Base-by-base conservation (phyloP, 306 rosid species). In the Malus sylvestris region DNA sequence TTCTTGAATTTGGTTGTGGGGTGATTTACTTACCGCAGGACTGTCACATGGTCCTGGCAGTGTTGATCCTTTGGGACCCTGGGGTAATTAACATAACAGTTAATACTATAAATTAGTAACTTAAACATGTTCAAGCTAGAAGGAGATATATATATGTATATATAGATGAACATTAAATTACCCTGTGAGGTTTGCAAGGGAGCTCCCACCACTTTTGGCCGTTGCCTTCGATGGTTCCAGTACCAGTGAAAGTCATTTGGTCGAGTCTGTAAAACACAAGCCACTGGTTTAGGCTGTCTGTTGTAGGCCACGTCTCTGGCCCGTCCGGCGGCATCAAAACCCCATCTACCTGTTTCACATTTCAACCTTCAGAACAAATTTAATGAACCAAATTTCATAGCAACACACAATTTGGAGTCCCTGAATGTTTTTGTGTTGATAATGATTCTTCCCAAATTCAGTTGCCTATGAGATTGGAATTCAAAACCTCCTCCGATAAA, bases 161-260 rank as follows among this genome's bases (percentile, higher is more conserved):
- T 33, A 33, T 33, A 33, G 58, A 29, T 57, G n/a, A 33, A 51
- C 68, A 8, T 30, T 12, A 19, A 66, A 73, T 72, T 85, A 96
- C 99, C 97, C 96, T 71, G 78, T 96, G 99, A 81, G 99, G 99
- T 80, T 96, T 96, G 88, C 99, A 96, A 35, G 99, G 97, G 61
- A 96, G 90, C 14, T 88, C 96, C 99, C 99, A 96, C 98, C 99
- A 96, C 55, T 89, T 83, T 60, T 89, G 97, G 5, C 99, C 99
- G 66, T 91, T 96, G 64, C 99, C 99, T 88, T 96, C 93, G 58
- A 96, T 87, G 72, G 81, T 92, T 81, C 99, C 99, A n/a, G 76
- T 88, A 19, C 99, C 99, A 32, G 82, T 92, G 68, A 96, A 80
- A 63, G 89, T 91, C 91, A 96, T 88, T 15, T 85, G 91, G 88